phyloP scores from a whole-genome alignment of 1,139 yeast genomes.

The Kodamaea anthophila region DNA sequence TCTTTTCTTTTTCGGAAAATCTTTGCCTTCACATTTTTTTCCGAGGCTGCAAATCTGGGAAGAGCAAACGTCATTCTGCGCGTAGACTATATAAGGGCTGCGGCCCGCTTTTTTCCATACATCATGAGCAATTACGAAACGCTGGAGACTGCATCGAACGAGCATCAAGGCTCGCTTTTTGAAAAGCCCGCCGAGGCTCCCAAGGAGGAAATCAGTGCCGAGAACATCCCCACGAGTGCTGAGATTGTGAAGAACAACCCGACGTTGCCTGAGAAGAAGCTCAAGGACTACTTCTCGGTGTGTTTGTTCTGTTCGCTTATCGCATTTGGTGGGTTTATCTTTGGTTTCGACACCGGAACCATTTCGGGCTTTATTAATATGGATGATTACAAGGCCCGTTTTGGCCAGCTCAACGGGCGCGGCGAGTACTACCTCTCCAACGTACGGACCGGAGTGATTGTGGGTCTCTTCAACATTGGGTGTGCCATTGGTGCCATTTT shows the following conservation, averaged over 20 bases:
- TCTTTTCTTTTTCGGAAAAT: slow-evolving; percentile 2
- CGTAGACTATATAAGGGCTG: too few species aligned
- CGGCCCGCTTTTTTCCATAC: too few species aligned
- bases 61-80: slow-evolving; percentile 2
- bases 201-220: not conserved
- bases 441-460: slow-evolving; percentile 16
- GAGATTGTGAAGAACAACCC: slow-evolving; percentile 3
- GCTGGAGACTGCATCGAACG: slow-evolving; percentile 3
- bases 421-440: slow-evolving; percentile 16
- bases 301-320: slow-evolving; percentile 10
- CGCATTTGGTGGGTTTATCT: slow-evolving; percentile 23
- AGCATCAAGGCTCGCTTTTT: slow-evolving; percentile 3
- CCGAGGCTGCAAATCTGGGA: slow-evolving; percentile 3
- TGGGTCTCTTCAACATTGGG: slow-evolving; percentile 21
- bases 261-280: slow-evolving; percentile 1
- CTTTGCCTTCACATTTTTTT: slow-evolving; percentile 1
- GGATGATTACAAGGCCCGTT: slow-evolving; percentile 16
- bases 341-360: slow-evolving; percentile 23
- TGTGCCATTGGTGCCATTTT: slow-evolving; percentile 21
- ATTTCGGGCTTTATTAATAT: slow-evolving; percentile 24
- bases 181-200: slow-evolving; percentile 1
- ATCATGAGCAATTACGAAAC: slow-evolving; percentile 3
- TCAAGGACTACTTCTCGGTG: slow-evolving; percentile 2
- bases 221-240: slow-evolving; percentile 1
- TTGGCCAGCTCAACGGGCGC: slow-evolving; percentile 15